Evolutionary conservation across 768 basidiomycete genomes (phyloP).

Genomic region (Phlegmacium glaucopus): DNA sequence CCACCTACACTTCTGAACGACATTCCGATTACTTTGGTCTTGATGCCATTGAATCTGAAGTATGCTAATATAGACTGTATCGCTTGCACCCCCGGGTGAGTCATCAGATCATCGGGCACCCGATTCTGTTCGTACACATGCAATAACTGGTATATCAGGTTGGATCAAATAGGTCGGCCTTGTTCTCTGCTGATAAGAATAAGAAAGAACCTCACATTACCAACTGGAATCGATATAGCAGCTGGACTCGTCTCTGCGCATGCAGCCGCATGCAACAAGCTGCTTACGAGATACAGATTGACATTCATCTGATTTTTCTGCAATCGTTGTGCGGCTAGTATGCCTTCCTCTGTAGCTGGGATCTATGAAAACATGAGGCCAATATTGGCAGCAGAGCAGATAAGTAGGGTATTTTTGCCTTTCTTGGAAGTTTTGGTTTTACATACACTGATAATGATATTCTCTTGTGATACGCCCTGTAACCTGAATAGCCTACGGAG

Average conservation of each 20-base stretch:
- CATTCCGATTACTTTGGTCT: constrained; percentile 38
- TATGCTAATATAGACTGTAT: constrained; percentile 45
- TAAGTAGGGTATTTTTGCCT: not conserved
- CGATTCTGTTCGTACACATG: constrained; percentile 37
- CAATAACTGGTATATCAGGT: constrained; percentile 32
- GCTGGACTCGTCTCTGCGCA: constrained; percentile 52
- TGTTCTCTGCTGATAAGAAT: not conserved
- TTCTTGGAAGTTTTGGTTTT: not conserved
- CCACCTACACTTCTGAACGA: constrained; percentile 38
- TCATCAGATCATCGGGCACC: constrained; percentile 18
- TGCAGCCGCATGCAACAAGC: constrained; percentile 49
- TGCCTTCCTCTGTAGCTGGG: constrained; percentile 54
- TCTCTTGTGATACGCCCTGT: constrained; percentile 33
- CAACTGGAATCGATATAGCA: constrained; percentile 47
- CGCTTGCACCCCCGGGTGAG: constrained; percentile 42
- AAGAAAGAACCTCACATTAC: constrained; percentile 38
- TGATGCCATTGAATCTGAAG: constrained; percentile 36
- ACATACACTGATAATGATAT: constrained; percentile 51
- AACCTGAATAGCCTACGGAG: constrained; percentile 38
- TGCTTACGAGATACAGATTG: constrained; percentile 51
- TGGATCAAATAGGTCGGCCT: not conserved
- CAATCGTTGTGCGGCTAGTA: constrained; percentile 43
- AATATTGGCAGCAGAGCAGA: not conserved
- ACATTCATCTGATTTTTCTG: constrained; percentile 39
- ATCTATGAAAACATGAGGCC: constrained; percentile 34